These are phyloP conservation scores for Tuber aestivum DNA, from an alignment of 495 filamentous ascomycete species.

Conservation along the genomic window DNA sequence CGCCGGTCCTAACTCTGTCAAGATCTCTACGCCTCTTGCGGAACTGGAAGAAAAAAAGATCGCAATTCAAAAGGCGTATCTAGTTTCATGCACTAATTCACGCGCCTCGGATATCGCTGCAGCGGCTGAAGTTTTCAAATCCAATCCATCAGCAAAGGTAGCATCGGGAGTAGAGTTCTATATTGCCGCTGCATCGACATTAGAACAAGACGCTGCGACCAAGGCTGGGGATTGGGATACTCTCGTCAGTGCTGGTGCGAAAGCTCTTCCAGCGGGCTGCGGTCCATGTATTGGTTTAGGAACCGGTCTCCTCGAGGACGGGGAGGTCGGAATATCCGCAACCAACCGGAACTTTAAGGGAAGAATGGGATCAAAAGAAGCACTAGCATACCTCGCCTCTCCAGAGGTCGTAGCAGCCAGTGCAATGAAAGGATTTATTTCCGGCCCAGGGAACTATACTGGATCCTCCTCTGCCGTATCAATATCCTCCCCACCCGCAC, in stretches of 20 bases:
- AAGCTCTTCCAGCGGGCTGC: conserved; percentile 69
- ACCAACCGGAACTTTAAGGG: conserved; percentile 93
- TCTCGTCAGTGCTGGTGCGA: conserved; percentile 72
- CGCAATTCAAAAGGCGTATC: conserved; percentile 75
- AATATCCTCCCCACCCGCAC: conserved; percentile 16
- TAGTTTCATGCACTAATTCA: conserved; percentile 88
- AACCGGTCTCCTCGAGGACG: conserved; percentile 72
- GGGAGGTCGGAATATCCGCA: conserved; percentile 83
- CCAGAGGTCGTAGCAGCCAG: conserved; percentile 91
- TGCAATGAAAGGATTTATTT: conserved; percentile 69
- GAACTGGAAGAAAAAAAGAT: conserved; percentile 70
- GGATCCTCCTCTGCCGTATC: conserved; percentile 17
- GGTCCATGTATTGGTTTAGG: conserved; percentile 89
- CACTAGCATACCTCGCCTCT: conserved; percentile 80
- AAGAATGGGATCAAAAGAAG: conserved; percentile 76
- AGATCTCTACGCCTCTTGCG: conserved; percentile 68
- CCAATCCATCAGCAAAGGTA: conserved; percentile 61
- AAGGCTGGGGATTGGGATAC: conserved; percentile 81
- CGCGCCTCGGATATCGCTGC: conserved; percentile 74
- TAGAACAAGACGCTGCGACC: conserved; percentile 75
- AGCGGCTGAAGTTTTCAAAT: conserved; percentile 78
- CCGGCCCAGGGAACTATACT: conserved; percentile 71
- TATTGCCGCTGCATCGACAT: conserved; percentile 77
- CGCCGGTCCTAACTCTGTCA: conserved; percentile 87
- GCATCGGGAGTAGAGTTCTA: conserved; percentile 78